Percentiles rank a stretch among this genome's conserved stretches.
These are phyloP conservation scores for Panicum miliaceum DNA, from an alignment of 176 grass and related monocot species.

Conservation along the genomic window DNA sequence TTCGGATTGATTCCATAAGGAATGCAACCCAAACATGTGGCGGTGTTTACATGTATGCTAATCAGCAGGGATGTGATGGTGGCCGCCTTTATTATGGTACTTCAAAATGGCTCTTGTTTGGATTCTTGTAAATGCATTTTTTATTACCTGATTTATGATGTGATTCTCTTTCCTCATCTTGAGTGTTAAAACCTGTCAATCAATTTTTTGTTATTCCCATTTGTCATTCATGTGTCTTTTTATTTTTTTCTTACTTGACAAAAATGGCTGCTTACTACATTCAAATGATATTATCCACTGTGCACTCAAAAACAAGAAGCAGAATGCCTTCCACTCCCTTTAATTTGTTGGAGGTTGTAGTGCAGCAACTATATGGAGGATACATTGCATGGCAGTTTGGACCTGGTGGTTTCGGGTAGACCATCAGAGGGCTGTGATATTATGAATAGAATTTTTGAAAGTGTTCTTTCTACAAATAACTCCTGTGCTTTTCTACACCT, in stretches of 20 bases:
- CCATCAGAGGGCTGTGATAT: neutral
- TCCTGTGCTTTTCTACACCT: slow-evolving; percentile 7
- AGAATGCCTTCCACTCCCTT: neutral
- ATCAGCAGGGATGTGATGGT: slow-evolving; percentile 97
- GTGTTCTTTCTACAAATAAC: neutral
- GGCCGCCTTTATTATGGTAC: slow-evolving; percentile 95
- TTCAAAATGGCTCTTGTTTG: slow-evolving; percentile 30
- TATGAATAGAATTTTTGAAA: slow-evolving; percentile 14
- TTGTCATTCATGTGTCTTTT: neutral
- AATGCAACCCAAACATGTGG: slow-evolving; percentile 81
- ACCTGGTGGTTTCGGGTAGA: neutral
- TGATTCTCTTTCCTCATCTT: neutral
- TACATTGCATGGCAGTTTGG: neutral
- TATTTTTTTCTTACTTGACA: neutral
- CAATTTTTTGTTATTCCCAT: neutral
- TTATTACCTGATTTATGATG: neutral
- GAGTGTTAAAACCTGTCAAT: neutral
- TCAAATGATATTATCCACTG: neutral
- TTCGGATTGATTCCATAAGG: slow-evolving; percentile 94
- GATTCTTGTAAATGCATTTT: neutral
- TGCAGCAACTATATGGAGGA: neutral
- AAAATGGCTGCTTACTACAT: neutral
- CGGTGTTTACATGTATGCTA: slow-evolving; percentile 93
- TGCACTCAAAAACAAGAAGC: neutral
- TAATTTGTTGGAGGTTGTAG: neutral